These are phyloP conservation scores for Tieghemostelium lacteum DNA, from an alignment of 78 protist species.

Conservation along the genomic window DNA sequence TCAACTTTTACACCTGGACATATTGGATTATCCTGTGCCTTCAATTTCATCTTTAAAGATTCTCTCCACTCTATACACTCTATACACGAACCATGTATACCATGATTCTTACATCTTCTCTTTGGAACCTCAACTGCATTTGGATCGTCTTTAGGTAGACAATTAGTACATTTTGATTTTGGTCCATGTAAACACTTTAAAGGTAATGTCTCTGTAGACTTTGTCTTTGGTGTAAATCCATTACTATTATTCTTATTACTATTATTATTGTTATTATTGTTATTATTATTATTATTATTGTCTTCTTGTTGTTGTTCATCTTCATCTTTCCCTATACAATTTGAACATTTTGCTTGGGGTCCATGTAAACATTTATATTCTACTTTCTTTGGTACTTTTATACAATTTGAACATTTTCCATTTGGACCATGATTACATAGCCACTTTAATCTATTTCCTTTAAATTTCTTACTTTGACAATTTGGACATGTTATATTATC, in stretches of 20 bases:
- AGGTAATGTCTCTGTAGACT: neutral
- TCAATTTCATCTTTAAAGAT: conserved; percentile 63
- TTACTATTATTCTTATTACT: conserved; percentile 6
- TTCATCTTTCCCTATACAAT: conserved; percentile 50
- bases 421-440: conserved; percentile 62
- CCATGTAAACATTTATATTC: conserved; percentile 56
- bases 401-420: conserved; percentile 52
- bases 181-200: conserved; percentile 71
- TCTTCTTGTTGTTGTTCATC: neutral
- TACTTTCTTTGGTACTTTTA: conserved; percentile 54
- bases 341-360: conserved; percentile 36
- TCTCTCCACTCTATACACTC: conserved; percentile 80
- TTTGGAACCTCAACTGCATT: conserved; percentile 35
- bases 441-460: conserved; percentile 67
- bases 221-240: neutral
- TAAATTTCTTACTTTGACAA: conserved; percentile 66
- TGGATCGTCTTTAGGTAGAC: conserved; percentile 79
- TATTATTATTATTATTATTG: conserved; percentile 8
- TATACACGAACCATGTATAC: conserved; percentile 53
- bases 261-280: neutral
- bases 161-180: conserved; percentile 64
- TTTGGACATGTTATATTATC: conserved; percentile 68
- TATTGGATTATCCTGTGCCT: conserved; percentile 55
- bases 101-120: conserved; percentile 71
- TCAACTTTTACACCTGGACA: conserved; percentile 53